Evolutionary conservation across 495 filamentous ascomycete species (phyloP).

Genomic region (Penicillium odoratum): DNA sequence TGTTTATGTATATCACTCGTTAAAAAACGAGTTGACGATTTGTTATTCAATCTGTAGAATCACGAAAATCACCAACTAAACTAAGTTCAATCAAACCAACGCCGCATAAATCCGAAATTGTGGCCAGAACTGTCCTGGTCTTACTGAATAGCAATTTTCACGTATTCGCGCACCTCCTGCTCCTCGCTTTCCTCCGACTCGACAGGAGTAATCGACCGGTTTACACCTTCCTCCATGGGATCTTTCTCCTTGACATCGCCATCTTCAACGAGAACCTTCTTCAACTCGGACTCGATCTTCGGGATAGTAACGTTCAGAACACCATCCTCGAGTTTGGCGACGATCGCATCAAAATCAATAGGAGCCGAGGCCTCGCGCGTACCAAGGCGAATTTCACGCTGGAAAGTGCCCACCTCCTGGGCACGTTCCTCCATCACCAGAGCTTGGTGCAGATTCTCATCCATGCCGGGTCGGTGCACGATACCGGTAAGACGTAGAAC

Average conservation of each 20-base stretch:
- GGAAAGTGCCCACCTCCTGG: conserved; percentile 67
- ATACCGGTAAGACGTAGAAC: conserved; percentile 68
- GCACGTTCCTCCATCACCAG: conserved; percentile 62
- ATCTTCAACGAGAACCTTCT: conserved; percentile 28
- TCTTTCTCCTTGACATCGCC: conserved; percentile 24
- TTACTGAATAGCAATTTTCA: conserved; percentile 32
- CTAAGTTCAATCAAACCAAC: not conserved
- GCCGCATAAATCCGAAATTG: not conserved
- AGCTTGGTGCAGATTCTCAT: conserved; percentile 68
- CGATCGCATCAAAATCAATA: conserved; percentile 64
- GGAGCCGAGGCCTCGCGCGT: conserved; percentile 55
- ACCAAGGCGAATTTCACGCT: conserved; percentile 64
- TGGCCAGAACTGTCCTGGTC: not conserved
- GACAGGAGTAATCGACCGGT: conserved; percentile 22
- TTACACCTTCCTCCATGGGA: conserved; percentile 18
- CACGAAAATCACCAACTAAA: conserved; percentile 1
- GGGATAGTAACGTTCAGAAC: conserved; percentile 66
- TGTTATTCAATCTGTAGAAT: conserved; percentile 8
- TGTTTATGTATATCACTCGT: conserved; percentile 5
- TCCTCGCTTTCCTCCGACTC: conserved; percentile 28
- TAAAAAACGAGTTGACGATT: conserved; percentile 7
- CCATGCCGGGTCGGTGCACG: conserved; percentile 63
- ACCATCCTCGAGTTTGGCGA: conserved; percentile 71
- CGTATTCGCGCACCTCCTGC: conserved; percentile 32
- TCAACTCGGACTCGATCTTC: conserved; percentile 51